phyloP scores from a whole-genome alignment of 2,329 filamentous ascomycete species.

The Microascus cirrosus region DNA sequence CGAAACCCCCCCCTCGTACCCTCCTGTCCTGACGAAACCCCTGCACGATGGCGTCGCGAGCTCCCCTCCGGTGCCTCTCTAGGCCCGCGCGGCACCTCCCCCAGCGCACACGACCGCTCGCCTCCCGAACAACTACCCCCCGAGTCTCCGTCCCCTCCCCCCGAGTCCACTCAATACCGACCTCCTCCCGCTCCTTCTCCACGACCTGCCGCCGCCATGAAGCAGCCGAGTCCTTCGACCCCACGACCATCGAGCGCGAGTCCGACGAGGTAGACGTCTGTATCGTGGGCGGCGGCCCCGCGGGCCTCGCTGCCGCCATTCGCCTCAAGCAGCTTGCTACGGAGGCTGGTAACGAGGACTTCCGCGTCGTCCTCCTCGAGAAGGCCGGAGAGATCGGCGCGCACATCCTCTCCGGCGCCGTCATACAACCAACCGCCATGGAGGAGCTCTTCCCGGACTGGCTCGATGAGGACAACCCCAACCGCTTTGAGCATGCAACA shows the following conservation, averaged over 20 bases:
- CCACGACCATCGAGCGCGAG: conserved; percentile 65
- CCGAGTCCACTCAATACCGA: conserved; percentile 1
- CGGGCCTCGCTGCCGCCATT: conserved; percentile 86
- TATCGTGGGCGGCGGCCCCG: conserved; percentile 92
- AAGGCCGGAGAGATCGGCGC: conserved; percentile 93
- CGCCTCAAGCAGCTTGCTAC: conserved; percentile 91
- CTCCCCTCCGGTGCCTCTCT: conserved; percentile 3
- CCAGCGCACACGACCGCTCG: conserved; percentile 9
- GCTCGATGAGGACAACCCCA: conserved; percentile 79
- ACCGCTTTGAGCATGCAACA: conserved; percentile 78
- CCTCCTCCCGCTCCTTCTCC: conserved; percentile 22
- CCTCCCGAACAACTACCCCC: conserved; percentile 6
- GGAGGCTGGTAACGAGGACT: conserved; percentile 89
- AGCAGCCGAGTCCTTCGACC: conserved; percentile 46
- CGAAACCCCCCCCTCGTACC: neutral
- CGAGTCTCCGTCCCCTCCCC: neutral
- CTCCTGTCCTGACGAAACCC: neutral
- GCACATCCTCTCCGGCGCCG: conserved; percentile 91
- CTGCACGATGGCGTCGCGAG: conserved; percentile 4
- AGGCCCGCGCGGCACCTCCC: conserved; percentile 1
- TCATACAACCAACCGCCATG: conserved; percentile 80
- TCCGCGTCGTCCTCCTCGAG: conserved; percentile 83
- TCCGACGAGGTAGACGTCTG: conserved; percentile 92
- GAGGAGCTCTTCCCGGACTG: conserved; percentile 90
- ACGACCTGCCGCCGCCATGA: conserved; percentile 16